Evolutionary conservation across 208 protist genomes (phyloP).

Genomic region (Trypanosoma rangeli): DNA sequence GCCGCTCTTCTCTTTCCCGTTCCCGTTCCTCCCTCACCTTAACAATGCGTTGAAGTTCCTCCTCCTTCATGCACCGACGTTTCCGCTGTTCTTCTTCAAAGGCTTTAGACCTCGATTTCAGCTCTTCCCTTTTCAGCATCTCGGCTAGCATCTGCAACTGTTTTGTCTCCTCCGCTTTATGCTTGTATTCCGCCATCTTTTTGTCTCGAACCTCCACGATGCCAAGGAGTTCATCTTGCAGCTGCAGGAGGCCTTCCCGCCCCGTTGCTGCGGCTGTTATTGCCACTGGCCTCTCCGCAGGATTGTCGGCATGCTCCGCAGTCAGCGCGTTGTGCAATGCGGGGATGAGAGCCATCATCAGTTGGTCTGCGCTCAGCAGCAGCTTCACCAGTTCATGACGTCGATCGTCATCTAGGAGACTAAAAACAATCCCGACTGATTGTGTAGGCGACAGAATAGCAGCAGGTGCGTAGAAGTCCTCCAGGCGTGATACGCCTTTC

Average conservation of each 20-base stretch:
- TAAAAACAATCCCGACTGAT: constrained; percentile 10
- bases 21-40: constrained; percentile 27
- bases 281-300: not conserved
- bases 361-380: constrained; percentile 7
- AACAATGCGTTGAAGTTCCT: constrained; percentile 21
- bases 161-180: constrained; percentile 19
- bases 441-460: constrained; percentile 10
- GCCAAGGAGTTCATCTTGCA: constrained; percentile 4
- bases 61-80: constrained; percentile 11
- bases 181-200: constrained; percentile 8
- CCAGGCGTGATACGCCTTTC: not conserved
- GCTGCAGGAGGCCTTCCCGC: constrained; percentile 4
- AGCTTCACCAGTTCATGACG: constrained; percentile 4
- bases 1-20: constrained; percentile 27
- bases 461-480: constrained; percentile 13
- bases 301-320: not conserved
- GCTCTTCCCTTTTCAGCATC: constrained; percentile 16
- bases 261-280: not conserved
- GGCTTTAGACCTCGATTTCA: not conserved
- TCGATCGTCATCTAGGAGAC: constrained; percentile 7
- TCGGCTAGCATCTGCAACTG: constrained; percentile 19
- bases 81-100: constrained; percentile 21
- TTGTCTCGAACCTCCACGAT: not conserved
- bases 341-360: constrained; percentile 2
- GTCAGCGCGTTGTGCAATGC: not conserved